Evolutionary conservation across 129 eudicot species (phyloP).

Genomic region (Mikania micrantha): DNA sequence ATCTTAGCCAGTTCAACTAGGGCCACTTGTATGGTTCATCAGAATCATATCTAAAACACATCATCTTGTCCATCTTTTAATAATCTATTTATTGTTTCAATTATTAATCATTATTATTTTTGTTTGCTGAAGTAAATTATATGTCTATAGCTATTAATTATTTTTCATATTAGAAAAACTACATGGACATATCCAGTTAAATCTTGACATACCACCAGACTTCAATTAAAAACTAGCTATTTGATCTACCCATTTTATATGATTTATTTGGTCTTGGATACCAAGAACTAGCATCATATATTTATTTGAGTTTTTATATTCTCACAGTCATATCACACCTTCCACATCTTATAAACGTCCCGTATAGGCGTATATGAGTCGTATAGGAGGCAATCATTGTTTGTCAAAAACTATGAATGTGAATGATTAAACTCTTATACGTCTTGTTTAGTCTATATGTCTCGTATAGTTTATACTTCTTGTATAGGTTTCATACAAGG

Average conservation of each 20-base stretch:
- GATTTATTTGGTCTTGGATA: neutral
- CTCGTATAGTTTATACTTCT: too few relatives aligned
- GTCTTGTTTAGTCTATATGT: too few relatives aligned
- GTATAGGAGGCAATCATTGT: too few relatives aligned
- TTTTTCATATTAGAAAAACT: neutral
- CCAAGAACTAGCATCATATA: neutral
- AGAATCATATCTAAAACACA: neutral
- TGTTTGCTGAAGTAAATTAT: neutral
- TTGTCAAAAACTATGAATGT: too few relatives aligned
- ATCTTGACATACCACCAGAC: too few relatives aligned
- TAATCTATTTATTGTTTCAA: neutral
- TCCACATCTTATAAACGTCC: too few relatives aligned
- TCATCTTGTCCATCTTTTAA: neutral
- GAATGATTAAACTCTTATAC: too few relatives aligned
- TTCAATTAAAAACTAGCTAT: too few relatives aligned
- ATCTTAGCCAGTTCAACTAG: constrained; percentile 4
- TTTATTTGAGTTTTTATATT: too few relatives aligned
- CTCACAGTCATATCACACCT: too few relatives aligned
- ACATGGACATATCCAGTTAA: neutral
- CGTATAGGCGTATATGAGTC: too few relatives aligned
- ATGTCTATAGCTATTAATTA: neutral
- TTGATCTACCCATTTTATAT: neutral
- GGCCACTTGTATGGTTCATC: neutral
- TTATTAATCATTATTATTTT: neutral
- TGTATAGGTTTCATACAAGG: too few relatives aligned